Evolutionary conservation across 2,329 filamentous ascomycete genomes (phyloP), one percentile per base, ranked within the genome.

Genomic region (Cordyceps militaris): DNA sequence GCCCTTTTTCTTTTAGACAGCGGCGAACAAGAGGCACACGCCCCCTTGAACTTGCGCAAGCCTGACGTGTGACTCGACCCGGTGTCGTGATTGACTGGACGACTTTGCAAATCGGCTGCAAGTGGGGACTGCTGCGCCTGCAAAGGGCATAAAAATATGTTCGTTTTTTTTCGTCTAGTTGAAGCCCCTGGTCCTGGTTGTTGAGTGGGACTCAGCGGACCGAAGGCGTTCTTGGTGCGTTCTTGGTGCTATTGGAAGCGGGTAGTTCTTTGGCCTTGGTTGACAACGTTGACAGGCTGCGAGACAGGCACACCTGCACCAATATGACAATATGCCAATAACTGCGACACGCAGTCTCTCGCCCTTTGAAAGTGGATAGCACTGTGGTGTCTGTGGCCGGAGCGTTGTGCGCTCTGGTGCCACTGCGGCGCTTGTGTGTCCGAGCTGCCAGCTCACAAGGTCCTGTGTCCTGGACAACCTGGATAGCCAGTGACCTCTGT

Each of bases 41-140:
- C 46, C 49, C 61, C 53, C 47, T 59, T 48, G 51, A 21, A 26
- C 55, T 48, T 57, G 32, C 14, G 50, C 32, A 47, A 44, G 43
- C 40, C 44, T 46, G 49, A 52, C 46, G 55, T 60, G 55, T 58
- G 55, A 58, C 50, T 60, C 56, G 59, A 58, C 55, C 52, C 48
- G 47, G 52, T 59, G 58, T 59, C 58, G 58, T 59, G 58, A 59
- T 59, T 59, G 58, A 56, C 53, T 51, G 58, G 53, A 51, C 32
- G 48, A 36, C 47, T 59, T 46, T 59, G 53, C 53, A 36, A 55
- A 59, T 55, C 52, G 57, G 51, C 50, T 43, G 23, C 57, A 38
- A 46, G 51, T 49, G 51, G 57, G 38, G 44, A 58, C 51, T 49
- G 51, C 57, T 43, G 51, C 36, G 50, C 50, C 50, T 59, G 46